Conservation (phyloP, 768 basidiomycete species). For the Serpula lacrymans region DNA sequence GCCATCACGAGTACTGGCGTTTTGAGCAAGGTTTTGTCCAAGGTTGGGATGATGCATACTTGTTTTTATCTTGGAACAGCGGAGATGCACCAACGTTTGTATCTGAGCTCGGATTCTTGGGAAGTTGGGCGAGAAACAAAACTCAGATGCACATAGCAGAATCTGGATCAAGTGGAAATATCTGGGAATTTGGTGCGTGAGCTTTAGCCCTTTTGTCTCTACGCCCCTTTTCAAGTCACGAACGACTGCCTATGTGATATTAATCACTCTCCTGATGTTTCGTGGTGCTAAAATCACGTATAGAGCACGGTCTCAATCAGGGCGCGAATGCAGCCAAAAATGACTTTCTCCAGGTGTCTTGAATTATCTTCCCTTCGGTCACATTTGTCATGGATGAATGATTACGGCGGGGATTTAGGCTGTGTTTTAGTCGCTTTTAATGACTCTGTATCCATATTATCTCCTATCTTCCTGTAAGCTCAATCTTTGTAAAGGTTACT, state of each 20-base stretch:
- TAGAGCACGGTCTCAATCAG: conserved; percentile 64
- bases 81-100: conserved; percentile 28
- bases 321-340: conserved; percentile 41
- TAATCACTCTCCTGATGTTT: conserved; percentile 10
- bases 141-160: conserved; percentile 40
- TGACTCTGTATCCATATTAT: conserved; percentile 1
- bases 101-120: conserved; percentile 62
- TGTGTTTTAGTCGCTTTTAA: too few relatives aligned
- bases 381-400: too few relatives aligned
- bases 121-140: conserved; percentile 52
- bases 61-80: conserved; percentile 41
- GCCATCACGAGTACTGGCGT: conserved; percentile 62
- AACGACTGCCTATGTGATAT: not conserved
- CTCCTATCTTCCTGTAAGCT: conserved; percentile 5
- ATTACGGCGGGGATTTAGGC: too few relatives aligned
- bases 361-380: conserved; percentile 10
- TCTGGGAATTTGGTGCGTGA: conserved; percentile 77
- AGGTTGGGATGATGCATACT: conserved; percentile 72
- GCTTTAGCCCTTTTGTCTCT: conserved; percentile 14
- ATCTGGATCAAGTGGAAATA: conserved; percentile 35
- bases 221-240: not conserved
- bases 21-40: conserved; percentile 62
- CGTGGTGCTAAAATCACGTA: conserved; percentile 1
- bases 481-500: not conserved
- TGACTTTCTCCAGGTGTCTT: conserved; percentile 34